A percentile compares a stretch with the other conserved stretches of the same genome.
Evolutionary conservation across 371 early-diverging fungal species (phyloP).

Genomic region (Mortierella sp.): DNA sequence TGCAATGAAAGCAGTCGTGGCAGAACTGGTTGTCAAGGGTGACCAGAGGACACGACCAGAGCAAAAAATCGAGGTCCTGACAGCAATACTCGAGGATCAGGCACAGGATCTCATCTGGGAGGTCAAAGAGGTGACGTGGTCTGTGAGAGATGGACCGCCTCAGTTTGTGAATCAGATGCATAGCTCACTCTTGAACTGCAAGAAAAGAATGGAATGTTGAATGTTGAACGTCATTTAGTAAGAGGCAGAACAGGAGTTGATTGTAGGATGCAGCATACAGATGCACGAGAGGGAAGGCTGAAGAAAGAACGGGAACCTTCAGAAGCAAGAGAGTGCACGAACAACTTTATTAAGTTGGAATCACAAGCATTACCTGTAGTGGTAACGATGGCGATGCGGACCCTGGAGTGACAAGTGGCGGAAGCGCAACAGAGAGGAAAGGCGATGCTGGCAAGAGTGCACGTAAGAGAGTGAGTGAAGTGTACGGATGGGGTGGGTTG

Average conservation of each 20-base stretch:
- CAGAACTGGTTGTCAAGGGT: constrained; percentile 38
- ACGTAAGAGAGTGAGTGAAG: not conserved
- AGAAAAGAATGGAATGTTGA: not conserved
- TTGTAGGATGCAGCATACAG: not conserved
- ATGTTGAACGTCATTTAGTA: not conserved
- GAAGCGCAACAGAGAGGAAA: not conserved
- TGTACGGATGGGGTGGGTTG: not conserved
- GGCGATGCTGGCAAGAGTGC: not conserved
- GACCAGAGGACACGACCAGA: constrained; percentile 50
- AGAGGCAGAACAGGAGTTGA: not conserved
- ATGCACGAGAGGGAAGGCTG: not conserved
- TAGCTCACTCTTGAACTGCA: not conserved
- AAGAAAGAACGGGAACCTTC: not conserved
- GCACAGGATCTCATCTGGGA: constrained; percentile 48
- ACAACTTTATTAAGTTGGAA: not conserved
- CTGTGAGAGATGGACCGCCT: constrained; percentile 41
- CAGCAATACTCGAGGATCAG: constrained; percentile 51
- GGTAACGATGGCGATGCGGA: not conserved
- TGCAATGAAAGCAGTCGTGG: constrained; percentile 53
- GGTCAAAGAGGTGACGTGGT: constrained; percentile 39
- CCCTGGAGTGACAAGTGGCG: not conserved
- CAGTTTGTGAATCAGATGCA: constrained; percentile 38
- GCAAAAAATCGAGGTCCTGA: constrained; percentile 48
- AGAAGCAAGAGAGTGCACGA: not conserved
- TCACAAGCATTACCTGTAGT: no score